Conservation (phyloP, 306 rosid genomes). For the Rosa persica region DNA sequence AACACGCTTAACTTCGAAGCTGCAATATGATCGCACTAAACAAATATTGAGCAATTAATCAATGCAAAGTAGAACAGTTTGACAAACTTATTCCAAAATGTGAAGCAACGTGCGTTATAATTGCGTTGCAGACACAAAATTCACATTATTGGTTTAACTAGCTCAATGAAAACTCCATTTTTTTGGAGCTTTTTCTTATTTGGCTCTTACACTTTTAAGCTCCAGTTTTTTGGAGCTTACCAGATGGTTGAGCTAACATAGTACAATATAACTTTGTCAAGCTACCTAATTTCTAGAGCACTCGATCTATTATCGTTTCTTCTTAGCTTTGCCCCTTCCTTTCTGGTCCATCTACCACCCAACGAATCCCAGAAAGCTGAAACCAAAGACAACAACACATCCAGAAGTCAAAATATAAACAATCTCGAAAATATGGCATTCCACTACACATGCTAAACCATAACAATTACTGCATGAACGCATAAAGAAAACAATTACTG, state of each 20-base stretch:
- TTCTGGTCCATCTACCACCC: conserved; percentile 37
- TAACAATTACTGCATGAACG: not conserved
- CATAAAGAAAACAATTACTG: not conserved
- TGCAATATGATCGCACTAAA: not conserved
- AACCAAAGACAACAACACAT: not conserved
- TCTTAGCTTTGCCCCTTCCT: not conserved
- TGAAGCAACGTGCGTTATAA: not conserved
- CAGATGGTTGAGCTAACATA: not conserved
- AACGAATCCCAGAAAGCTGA: conserved; percentile 56
- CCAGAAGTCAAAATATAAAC: not conserved
- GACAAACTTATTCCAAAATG: not conserved
- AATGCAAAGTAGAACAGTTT: not conserved
- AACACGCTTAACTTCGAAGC: not conserved
- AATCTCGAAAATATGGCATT: not conserved
- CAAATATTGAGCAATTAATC: not conserved
- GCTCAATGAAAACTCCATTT: not conserved
- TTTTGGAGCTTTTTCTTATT: not conserved
- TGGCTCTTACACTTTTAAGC: not conserved
- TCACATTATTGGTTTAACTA: not conserved
- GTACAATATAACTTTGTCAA: not conserved
- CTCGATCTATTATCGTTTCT: not conserved
- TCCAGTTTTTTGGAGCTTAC: not conserved
- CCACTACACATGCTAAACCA: not conserved
- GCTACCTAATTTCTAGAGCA: not conserved
- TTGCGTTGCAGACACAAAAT: not conserved